Base-by-base conservation (phyloP, 257 asterid genomes). In the Primulina eburnea region DNA sequence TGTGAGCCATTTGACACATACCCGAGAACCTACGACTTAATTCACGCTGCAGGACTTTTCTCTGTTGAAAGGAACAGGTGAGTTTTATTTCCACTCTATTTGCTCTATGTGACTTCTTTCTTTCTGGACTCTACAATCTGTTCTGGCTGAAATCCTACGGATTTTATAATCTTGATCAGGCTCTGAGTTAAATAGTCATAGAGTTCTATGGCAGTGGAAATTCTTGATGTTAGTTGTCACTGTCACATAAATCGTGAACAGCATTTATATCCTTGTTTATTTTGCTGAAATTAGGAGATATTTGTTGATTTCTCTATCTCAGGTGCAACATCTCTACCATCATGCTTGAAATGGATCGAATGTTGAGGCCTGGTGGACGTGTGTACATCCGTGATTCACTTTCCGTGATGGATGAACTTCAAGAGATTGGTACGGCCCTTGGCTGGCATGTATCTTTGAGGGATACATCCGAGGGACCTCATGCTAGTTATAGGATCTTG, bases 1-100 rank as follows among this genome's bases (percentile, higher is more conserved):
- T 89, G 96, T 58, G 87, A 85, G 89, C 91, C 96, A 16, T 89
- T 89, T 33, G 82, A 82, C 75, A 87, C 94, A 6, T 83, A 82
- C 40, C 96, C 96, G 32, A 87, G 96, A 83, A 83, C 93, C 8
- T 89, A 89, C 24, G 96, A 89, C 59, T 60, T 82, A 68, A 21
- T 89, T 68, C 79, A 89, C 57, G 93, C 96, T 59, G 86, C 66
- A 7, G 88, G 84, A 21, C 87, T 89, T 38, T 85, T 86, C 81
- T 83, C 90, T 29, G 83, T 78, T 5, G 96, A 89, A 68, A 80
- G 66, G 62, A 80, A 50, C 43, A 83, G 93, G 96, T 86, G 8
- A 76, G 64, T 20, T 10, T n/a, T 62, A 20, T 50, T 5, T 16
- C 56, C 0, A 28, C 2, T 47, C 17, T 8, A 47, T 10, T 47